A percentile compares a stretch with the other conserved stretches of the same genome.
phyloP scores from a whole-genome alignment of 1,139 yeast species.

The Kodamaea sp. region DNA sequence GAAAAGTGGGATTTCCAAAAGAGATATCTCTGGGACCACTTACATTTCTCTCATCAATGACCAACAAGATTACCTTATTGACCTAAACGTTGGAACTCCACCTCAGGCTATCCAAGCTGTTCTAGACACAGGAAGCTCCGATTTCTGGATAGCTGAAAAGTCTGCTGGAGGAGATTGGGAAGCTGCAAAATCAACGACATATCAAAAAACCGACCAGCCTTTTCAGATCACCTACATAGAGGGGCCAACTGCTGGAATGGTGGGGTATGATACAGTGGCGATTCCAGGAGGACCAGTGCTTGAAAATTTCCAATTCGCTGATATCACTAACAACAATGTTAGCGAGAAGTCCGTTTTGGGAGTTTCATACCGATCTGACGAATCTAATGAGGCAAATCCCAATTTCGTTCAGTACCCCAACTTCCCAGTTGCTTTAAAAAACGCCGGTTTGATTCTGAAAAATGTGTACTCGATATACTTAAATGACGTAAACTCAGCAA shows the following conservation, averaged over 20 bases:
- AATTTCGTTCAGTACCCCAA: background rate
- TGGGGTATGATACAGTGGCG: slow-evolving; percentile 16
- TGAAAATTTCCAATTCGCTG: slow-evolving; percentile 18
- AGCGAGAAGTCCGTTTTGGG: too few species aligned
- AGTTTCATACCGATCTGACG: too few species aligned
- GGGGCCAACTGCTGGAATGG: too few species aligned
- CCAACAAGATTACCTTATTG: slow-evolving; percentile 4
- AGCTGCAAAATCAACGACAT: background rate
- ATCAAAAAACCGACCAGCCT: background rate
- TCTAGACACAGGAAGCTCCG: slow-evolving; percentile 24
- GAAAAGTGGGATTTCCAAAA: slow-evolving; percentile 4
- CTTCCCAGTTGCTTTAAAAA: slow-evolving; percentile 1
- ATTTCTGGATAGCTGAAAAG: slow-evolving; percentile 16
- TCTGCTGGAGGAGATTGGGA: slow-evolving; percentile 3
- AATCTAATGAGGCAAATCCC: too few species aligned
- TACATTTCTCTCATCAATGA: slow-evolving; percentile 2
- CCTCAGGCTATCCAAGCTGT: slow-evolving; percentile 9
- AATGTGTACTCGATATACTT: slow-evolving; percentile 38
- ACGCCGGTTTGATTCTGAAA: background rate
- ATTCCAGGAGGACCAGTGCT: slow-evolving; percentile 13
- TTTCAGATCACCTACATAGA: slow-evolving; percentile 18
- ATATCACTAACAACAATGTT: too few species aligned
- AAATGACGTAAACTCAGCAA: slow-evolving; percentile 36
- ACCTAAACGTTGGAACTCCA: slow-evolving; percentile 11
- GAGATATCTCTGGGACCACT: background rate